Evolutionary conservation across 345 rosid species (phyloP), one percentile per base, ranked within the genome.

Genomic region (Hypericum perforatum): DNA sequence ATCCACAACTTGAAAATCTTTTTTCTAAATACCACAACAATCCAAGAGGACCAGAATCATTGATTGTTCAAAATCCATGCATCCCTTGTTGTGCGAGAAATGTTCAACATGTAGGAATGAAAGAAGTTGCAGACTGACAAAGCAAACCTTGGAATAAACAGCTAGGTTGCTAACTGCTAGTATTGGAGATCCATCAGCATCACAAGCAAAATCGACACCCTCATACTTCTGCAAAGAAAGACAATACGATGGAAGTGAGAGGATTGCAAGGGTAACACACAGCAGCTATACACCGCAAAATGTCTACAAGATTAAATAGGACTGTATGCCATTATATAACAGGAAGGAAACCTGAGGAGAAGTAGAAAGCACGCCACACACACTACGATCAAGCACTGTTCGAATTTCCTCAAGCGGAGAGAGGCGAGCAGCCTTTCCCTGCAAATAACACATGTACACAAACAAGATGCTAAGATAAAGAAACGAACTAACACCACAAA

Each of bases 141-240:
- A 50, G 40, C 52, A 60, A 71, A 88, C 98, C 94, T 81, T 92
- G 5, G 94, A 54, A 69, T 85, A 96, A 54, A 74, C 74, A 11
- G 98, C 95, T 69, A 88, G 67, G 77, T 77, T 85, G 78, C 95
- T 88, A 59, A 85, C 70, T 46, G 95, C 95, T 41, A 88, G 50
- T 55, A 88, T 76, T 7, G 94, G 89, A 77, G 83, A 78, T 70
- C 95, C 96, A 80, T 78, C 86, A 44, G 71, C 77, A 67, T 78
- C 96, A 61, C 90, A 83, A 11, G 96, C 92, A 73, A 82, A 85
- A 72, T 87, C 98, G 62, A 92, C 94, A 62, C 88, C 95, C 48
- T 62, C 94, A 37, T 73, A 67, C 62, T 77, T 83, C 94, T 89
- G 84, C 72, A 73, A 46, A 5, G 3, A 63, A 50, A 50, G 61